These are phyloP conservation scores for Paramecium tetraurelia DNA, from an alignment of 73 alveolate genomes.

Conservation along the genomic window DNA sequence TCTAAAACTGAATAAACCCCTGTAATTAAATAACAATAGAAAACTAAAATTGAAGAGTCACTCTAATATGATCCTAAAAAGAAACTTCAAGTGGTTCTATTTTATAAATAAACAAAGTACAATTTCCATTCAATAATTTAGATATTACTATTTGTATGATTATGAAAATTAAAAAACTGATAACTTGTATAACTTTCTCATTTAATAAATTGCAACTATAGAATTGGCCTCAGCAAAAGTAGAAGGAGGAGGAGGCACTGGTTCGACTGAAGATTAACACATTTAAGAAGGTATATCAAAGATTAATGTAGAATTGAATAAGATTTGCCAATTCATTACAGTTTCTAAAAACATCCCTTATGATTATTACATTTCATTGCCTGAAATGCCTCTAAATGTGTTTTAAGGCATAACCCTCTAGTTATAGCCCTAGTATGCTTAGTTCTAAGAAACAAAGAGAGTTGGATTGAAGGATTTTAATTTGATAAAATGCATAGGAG, in stretches of 20 bases:
- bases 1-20: background rate
- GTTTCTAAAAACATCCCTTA: slow-evolving; percentile 20
- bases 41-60: background rate
- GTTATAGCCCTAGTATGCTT: background rate
- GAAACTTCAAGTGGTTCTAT: background rate
- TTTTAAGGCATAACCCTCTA: slow-evolving; percentile 14
- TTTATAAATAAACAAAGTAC: background rate
- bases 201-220: background rate
- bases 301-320: background rate
- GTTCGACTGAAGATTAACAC: background rate
- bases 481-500: slow-evolving; percentile 80
- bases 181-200: slow-evolving; percentile 6
- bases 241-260: slow-evolving; percentile 35
- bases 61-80: background rate
- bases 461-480: slow-evolving; percentile 53
- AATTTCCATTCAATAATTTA: background rate
- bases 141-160: slow-evolving; percentile 27
- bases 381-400: background rate
- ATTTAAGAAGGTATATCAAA: background rate
- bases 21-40: background rate
- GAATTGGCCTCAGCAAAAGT: background rate
- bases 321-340: slow-evolving; percentile 20
- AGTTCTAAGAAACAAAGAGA: background rate
- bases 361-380: slow-evolving; percentile 5
- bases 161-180: background rate